Evolutionary conservation across 805 yeast species (phyloP), one percentile per base, ranked within the genome.

Genomic region (Candida parachauliodes): DNA sequence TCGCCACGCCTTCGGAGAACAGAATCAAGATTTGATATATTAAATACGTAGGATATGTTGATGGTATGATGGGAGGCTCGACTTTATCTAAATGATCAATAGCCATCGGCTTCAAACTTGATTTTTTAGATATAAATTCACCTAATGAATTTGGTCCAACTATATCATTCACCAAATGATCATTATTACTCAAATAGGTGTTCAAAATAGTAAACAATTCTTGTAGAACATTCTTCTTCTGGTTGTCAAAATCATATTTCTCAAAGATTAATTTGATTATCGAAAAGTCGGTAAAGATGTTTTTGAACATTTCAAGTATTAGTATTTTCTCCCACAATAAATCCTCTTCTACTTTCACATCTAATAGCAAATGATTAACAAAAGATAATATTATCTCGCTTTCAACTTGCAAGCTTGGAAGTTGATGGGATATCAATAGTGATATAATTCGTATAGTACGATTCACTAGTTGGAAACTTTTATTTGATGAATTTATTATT

Each of bases 11-110:
- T 21, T 88, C 95, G 3, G 87, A 71, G 15, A 81, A 63, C 2
- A 73, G 55, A 34, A 71, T 69, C 2, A 81, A 48, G 25, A 81
- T 70, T 11, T 68, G 65, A 34, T 80, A 62, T 0, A 84, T 69
- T 23, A 91, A 65, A 53, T 76, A 63, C 1, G 77, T 57, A 41
- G 63, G 42, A 40, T 93, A 89, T 0, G 82, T 72, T 5, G 65
- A 66, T 2, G 93, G 85, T 10, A 63, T 45, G 1, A 66, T 51
- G 0, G 96, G 96, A 0, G 96, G 81, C 19, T 85, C 94, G 0
- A 65, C 48, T 50, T 88, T 88, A 53, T 91, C 98, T 17, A 93
- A 68, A 37, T 81, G 74, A 39, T 91, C 96, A 21, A 89, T 66
- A 40, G 79, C 72, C 10, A 79, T 62, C 0, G 81, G 67, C 46